phyloP scores from a whole-genome alignment of 306 rosid genomes.

The Medicago arabica region DNA sequence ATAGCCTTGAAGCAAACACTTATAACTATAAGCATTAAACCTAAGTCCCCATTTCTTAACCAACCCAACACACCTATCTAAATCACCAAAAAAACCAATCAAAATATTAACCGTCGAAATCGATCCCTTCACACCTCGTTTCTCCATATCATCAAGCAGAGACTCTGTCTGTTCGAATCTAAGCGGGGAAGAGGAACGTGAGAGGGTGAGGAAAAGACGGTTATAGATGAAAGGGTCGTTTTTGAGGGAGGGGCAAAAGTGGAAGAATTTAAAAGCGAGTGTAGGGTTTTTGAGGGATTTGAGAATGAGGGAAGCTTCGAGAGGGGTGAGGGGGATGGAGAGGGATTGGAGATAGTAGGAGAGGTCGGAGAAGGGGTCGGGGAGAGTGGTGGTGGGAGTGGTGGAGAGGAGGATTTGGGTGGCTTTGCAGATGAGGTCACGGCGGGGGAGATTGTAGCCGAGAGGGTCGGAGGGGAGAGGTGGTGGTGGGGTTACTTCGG shows the following conservation, averaged over 20 bases:
- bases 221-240: constrained; percentile 79
- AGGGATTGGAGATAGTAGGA: constrained; percentile 68
- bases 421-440: constrained; percentile 78
- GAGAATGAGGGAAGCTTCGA: constrained; percentile 88
- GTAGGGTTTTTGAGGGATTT: constrained; percentile 67
- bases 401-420: constrained; percentile 70
- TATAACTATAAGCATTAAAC: constrained; percentile 77
- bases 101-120: constrained; percentile 87
- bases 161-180: constrained; percentile 61
- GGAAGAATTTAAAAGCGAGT: constrained; percentile 78
- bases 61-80: constrained; percentile 60
- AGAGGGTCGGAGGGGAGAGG: constrained; percentile 67
- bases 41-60: constrained; percentile 79
- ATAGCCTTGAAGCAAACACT: constrained; percentile 90
- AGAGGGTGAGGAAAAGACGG: constrained; percentile 84
- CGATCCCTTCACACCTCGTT: constrained; percentile 55
- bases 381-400: constrained; percentile 22
- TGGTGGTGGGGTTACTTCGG: constrained; percentile 63
- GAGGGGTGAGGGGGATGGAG: constrained; percentile 65
- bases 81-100: constrained; percentile 65
- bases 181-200: constrained; percentile 62
- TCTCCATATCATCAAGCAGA: constrained; percentile 68
- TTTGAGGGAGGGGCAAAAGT: constrained; percentile 73
- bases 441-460: constrained; percentile 87
- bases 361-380: constrained; percentile 82